Base-by-base conservation (phyloP, 2,329 filamentous ascomycete species). In the Coniochaeta sp. region DNA sequence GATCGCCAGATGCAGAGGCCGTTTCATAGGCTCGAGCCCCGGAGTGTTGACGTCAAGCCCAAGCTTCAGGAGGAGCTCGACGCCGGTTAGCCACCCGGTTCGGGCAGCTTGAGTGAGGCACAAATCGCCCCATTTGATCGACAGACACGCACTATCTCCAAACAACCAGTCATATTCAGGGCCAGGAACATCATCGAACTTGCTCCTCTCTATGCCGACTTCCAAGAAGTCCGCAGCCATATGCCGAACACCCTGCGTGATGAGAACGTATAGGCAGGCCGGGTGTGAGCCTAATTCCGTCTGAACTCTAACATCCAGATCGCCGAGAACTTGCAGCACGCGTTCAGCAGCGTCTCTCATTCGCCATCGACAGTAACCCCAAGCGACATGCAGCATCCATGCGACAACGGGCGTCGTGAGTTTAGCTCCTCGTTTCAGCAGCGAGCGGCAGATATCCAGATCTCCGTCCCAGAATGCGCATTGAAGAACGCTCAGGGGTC, bases 381-480 rank as follows among this genome's bases (percentile, higher is more conserved):
- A 57, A 3, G 54, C 34, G 17, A 57, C 34, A n/a, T 57, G 34
- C 4, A 57, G 31, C 54, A 57, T 57, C 54, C 54, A 57, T 14
- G 54, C 54, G 17, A 57, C 54, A n/a, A 38, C 2, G 1, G 28
- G 28, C n/a, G 54, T 57, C n/a, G 28, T 38, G 3, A 57, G 54
- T 22, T 36, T 24, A 19, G 54, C 54, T 38, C 54, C 54, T 16
- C n/a, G 31, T 24, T 57, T 11, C 17, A 57, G 31, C 28, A 57
- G 54, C n/a, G 33, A 28, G 5, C 54, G 54, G 11, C 54, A 57
- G 11, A 57, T 16, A 28, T 57, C 54, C 19, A 57, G 31, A 26
- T 57, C 54, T 16, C 54, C 54, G 33, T 57, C 54, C 54, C 54
- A 57, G 34, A 57, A 57, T 7, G 54, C 54, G 26, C 54, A 57